Evolutionary conservation across 2,329 filamentous ascomycete species (phyloP).

Genomic region (Tolypocladium tundrense): DNA sequence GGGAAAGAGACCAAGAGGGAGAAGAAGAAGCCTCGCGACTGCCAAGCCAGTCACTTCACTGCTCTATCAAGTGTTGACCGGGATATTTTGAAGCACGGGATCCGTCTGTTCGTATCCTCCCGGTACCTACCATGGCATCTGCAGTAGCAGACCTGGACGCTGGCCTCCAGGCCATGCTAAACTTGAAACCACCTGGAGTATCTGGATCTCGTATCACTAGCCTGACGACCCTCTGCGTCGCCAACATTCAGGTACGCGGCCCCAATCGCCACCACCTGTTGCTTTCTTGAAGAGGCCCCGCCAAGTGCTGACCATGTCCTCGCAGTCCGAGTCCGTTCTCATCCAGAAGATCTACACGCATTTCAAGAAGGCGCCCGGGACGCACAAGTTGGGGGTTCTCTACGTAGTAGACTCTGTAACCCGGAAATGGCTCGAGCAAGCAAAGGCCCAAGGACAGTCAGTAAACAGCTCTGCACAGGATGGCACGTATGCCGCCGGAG

Average conservation of each 20-base stretch:
- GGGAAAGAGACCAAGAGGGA: neutral
- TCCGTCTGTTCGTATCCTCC: constrained; percentile 3
- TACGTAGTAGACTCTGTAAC: constrained; percentile 99
- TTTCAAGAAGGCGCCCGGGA: constrained; percentile 87
- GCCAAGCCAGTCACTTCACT: neutral
- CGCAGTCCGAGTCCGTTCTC: constrained; percentile 82
- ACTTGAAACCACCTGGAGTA: constrained; percentile 85
- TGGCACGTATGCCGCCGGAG: constrained; percentile 89
- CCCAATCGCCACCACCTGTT: neutral
- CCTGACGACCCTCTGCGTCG: constrained; percentile 79
- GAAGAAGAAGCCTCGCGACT: neutral
- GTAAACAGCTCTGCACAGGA: constrained; percentile 73
- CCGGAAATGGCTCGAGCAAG: constrained; percentile 95
- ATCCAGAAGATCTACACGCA: constrained; percentile 96
- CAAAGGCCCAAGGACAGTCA: constrained; percentile 74
- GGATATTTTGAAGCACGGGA: neutral
- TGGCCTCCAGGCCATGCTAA: constrained; percentile 83
- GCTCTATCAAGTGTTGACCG: neutral
- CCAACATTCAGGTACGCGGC: constrained; percentile 70
- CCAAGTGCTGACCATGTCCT: neutral
- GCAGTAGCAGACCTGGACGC: constrained; percentile 85
- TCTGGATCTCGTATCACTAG: constrained; percentile 84
- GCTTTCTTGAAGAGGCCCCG: neutral
- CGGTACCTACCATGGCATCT: constrained; percentile 50
- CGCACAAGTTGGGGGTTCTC: constrained; percentile 96